These are phyloP conservation scores for Acer saccharum DNA, from an alignment of 345 rosid species.

Conservation along the genomic window DNA sequence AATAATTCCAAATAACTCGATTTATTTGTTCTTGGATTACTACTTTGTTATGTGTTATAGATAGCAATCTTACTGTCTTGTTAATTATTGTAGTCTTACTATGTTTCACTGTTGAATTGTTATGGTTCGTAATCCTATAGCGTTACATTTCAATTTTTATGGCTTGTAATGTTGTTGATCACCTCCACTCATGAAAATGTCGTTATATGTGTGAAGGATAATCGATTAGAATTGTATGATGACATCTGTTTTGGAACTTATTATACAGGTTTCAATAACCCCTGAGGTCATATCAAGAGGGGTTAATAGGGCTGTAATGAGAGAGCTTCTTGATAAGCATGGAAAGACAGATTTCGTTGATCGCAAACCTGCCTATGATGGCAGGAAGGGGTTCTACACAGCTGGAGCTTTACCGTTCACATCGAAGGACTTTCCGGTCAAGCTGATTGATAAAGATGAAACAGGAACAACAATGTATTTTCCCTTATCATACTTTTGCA, in stretches of 20 bases:
- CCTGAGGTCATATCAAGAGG: conserved; percentile 55
- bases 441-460: conserved; percentile 52
- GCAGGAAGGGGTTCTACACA: conserved; percentile 56
- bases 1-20: too few species aligned
- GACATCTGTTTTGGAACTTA: background rate
- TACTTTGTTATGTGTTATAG: too few species aligned
- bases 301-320: conserved; percentile 53
- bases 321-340: conserved; percentile 42
- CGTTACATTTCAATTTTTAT: too few species aligned
- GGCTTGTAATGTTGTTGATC: background rate
- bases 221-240: background rate
- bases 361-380: conserved; percentile 64
- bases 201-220: background rate
- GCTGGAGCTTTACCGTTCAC: conserved; percentile 56
- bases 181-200: background rate
- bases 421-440: conserved; percentile 48
- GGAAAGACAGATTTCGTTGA: conserved; percentile 43
- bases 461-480: conserved; percentile 41
- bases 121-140: too few species aligned
- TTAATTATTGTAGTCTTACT: background rate
- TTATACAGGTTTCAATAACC: conserved; percentile 45
- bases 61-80: too few species aligned
- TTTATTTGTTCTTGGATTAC: too few species aligned
- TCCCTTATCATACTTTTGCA: background rate
- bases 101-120: background rate